phyloP scores from a whole-genome alignment of 805 yeast species.

The Cyberlindnera meyerae region DNA sequence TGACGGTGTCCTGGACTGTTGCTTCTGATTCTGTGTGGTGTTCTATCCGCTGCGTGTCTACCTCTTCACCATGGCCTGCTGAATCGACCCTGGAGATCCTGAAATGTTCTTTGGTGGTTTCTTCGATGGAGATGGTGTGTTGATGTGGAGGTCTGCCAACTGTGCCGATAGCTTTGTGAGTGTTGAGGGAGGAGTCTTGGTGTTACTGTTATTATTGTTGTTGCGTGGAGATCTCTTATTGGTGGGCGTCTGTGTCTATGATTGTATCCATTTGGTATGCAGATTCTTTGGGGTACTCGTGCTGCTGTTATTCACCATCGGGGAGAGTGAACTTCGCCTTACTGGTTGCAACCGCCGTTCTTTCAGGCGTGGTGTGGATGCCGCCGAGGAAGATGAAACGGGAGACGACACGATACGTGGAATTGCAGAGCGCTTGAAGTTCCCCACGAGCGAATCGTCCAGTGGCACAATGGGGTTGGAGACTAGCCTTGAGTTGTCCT shows the following conservation, averaged over 20 bases:
- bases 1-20: conserved; percentile 9
- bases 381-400: conserved; percentile 1
- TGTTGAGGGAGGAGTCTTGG: too few species aligned
- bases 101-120: background rate
- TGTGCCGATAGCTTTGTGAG: conserved; percentile 15
- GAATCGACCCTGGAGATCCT: background rate
- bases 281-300: conserved; percentile 1
- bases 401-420: conserved; percentile 24
- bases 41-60: conserved; percentile 2
- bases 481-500: conserved; percentile 13
- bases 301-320: conserved; percentile 7
- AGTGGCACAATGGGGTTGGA: conserved; percentile 18
- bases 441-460: conserved; percentile 15
- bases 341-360: background rate
- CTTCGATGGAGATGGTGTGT: conserved; percentile 7
- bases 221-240: too few species aligned
- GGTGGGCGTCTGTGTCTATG: too few species aligned
- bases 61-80: conserved; percentile 2
- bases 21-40: background rate
- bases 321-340: conserved; percentile 11
- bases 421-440: conserved; percentile 16
- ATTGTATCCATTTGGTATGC: too few species aligned
- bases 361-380: background rate
- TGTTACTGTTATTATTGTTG: too few species aligned
- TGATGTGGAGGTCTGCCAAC: conserved; percentile 11